These are phyloP conservation scores for Aspergillus phoenicis DNA, from an alignment of 2,329 filamentous ascomycete species.

Conservation along the genomic window DNA sequence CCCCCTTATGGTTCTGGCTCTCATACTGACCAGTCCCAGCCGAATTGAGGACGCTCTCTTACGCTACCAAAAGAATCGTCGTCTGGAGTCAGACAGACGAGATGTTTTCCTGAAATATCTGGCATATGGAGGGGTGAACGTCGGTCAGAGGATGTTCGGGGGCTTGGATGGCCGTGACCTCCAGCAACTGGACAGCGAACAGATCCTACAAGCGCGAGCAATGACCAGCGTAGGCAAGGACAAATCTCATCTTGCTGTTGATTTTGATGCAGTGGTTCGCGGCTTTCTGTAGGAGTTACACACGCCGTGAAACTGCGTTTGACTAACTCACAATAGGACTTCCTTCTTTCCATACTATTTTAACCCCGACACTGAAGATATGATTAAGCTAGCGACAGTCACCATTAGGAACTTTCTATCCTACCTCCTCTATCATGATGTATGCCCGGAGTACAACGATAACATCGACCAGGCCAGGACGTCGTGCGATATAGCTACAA, in stretches of 20 bases:
- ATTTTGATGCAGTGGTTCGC: slow-evolving; percentile 76
- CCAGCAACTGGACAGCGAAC: slow-evolving; percentile 61
- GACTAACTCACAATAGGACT: slow-evolving; percentile 46
- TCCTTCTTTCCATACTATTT: slow-evolving; percentile 60
- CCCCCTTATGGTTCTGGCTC: no score
- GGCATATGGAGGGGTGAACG: slow-evolving; percentile 77
- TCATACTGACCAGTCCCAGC: slow-evolving; percentile 44
- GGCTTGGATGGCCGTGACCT: slow-evolving; percentile 65
- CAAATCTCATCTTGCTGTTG: slow-evolving; percentile 71
- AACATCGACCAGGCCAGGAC: slow-evolving; percentile 67
- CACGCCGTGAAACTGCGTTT: neutral
- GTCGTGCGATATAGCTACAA: slow-evolving; percentile 67
- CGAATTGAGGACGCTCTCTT: slow-evolving; percentile 85
- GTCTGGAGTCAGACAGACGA: slow-evolving; percentile 64
- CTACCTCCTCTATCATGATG: slow-evolving; percentile 81
- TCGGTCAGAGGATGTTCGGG: slow-evolving; percentile 62
- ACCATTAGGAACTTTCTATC: slow-evolving; percentile 85
- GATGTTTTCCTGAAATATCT: slow-evolving; percentile 79
- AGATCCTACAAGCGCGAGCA: slow-evolving; percentile 67
- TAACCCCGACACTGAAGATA: slow-evolving; percentile 55
- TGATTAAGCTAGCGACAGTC: slow-evolving; percentile 63
- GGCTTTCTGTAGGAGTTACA: slow-evolving; percentile 69
- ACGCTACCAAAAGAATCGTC: slow-evolving; percentile 75
- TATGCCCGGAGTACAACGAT: slow-evolving; percentile 76
- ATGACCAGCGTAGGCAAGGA: slow-evolving; percentile 49